phyloP scores from a whole-genome alignment of 2,329 filamentous ascomycete genomes.

The Endothia cerciana region DNA sequence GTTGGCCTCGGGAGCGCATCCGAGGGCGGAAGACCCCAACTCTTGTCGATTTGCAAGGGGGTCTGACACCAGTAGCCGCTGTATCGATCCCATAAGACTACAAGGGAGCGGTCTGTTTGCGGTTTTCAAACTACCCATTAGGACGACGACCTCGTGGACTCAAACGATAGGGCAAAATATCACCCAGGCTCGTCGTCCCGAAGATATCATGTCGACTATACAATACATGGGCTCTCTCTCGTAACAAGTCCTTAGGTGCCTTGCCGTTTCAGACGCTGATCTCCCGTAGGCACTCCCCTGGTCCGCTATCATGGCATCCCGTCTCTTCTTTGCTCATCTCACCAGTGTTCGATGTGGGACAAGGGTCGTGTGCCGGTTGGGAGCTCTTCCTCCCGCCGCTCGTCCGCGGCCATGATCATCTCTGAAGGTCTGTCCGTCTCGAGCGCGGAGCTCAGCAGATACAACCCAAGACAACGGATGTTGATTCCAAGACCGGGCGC shows the following conservation, averaged over 20 bases:
- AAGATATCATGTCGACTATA: not conserved
- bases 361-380: not conserved
- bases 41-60: not conserved
- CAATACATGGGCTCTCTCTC: not conserved
- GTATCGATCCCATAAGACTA: not conserved
- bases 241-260: not conserved
- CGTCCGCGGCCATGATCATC: too few relatives aligned
- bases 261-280: not conserved
- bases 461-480: too few relatives aligned
- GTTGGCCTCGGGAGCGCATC: not conserved
- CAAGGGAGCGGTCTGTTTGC: too few relatives aligned
- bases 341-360: conserved; percentile 9
- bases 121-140: not conserved
- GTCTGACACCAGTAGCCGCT: not conserved
- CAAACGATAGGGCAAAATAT: too few relatives aligned
- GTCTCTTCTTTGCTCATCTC: not conserved
- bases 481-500: too few relatives aligned
- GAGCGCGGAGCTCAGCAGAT: too few relatives aligned
- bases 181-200: not conserved
- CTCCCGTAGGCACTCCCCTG: not conserved
- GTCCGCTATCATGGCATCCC: not conserved
- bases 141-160: not conserved
- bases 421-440: too few relatives aligned
- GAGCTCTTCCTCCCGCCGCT: too few relatives aligned
- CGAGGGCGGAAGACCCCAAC: not conserved